These are phyloP conservation scores for Heritiera littoralis DNA, from an alignment of 345 rosid species.

Conservation along the genomic window DNA sequence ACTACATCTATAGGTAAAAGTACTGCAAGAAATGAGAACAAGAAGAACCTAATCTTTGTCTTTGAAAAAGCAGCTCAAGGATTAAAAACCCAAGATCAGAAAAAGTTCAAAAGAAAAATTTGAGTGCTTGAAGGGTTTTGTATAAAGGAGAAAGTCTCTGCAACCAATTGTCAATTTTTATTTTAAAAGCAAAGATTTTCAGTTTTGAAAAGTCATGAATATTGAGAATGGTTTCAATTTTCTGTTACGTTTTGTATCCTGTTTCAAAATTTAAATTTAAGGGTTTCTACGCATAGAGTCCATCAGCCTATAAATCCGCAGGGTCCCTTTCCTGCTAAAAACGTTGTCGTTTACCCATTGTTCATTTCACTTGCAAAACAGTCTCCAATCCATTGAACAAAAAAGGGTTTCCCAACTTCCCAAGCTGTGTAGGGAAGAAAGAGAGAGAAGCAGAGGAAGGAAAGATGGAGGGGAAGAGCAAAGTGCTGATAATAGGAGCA, in stretches of 20 bases:
- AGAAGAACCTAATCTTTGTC: neutral
- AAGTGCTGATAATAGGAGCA: constrained; percentile 67
- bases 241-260: neutral
- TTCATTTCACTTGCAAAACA: neutral
- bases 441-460: neutral
- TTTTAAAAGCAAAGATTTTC: neutral
- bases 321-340: neutral
- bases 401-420: neutral
- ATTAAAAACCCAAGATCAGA: neutral
- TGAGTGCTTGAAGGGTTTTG: neutral
- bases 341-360: neutral
- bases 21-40: neutral
- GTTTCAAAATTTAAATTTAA: neutral
- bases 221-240: neutral
- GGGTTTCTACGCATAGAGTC: neutral
- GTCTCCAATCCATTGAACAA: neutral
- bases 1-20: neutral
- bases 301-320: neutral
- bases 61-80: neutral
- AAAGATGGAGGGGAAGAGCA: constrained; percentile 49
- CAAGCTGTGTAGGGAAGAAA: neutral
- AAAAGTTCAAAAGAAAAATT: neutral
- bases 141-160: neutral
- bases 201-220: neutral
- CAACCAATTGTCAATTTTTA: neutral